Percentiles rank a stretch among this genome's conserved stretches.
Conservation (phyloP, 495 filamentous ascomycete genomes). For the Aspergillus baeticus region DNA sequence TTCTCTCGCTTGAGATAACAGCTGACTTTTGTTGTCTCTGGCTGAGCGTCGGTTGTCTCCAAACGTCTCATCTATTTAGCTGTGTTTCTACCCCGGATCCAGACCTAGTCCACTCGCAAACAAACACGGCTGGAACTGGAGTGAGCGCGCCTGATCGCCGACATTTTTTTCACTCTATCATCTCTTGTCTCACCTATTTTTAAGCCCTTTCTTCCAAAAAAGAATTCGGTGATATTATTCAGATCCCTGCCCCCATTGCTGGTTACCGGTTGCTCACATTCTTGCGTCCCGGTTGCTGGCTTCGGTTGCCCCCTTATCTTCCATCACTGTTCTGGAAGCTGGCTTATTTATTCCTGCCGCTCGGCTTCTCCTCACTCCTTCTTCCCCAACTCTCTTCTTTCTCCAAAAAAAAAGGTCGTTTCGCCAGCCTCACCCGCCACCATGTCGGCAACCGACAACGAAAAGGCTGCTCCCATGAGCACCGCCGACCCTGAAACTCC, state of each 20-base stretch:
- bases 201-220: neutral
- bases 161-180: neutral
- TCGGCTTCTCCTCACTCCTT: neutral
- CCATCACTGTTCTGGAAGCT: constrained; percentile 7
- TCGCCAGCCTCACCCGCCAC: neutral
- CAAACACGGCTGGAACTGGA: neutral
- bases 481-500: constrained; percentile 28
- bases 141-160: neutral
- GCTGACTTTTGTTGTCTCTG: neutral
- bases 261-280: neutral
- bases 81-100: constrained; percentile 14
- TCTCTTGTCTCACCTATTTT: constrained; percentile 7
- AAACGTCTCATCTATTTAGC: no score
- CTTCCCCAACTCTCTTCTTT: neutral
- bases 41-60: no score
- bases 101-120: neutral
- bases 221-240: neutral
- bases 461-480: constrained; percentile 18
- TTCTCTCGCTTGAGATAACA: constrained; percentile 10
- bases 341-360: neutral
- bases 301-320: neutral
- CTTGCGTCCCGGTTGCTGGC: constrained; percentile 6
- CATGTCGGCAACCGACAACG: constrained; percentile 4
- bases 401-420: no score
- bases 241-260: constrained; percentile 5